Evolutionary conservation across 768 basidiomycete species (phyloP).

Genomic region (Lentinula edodes): DNA sequence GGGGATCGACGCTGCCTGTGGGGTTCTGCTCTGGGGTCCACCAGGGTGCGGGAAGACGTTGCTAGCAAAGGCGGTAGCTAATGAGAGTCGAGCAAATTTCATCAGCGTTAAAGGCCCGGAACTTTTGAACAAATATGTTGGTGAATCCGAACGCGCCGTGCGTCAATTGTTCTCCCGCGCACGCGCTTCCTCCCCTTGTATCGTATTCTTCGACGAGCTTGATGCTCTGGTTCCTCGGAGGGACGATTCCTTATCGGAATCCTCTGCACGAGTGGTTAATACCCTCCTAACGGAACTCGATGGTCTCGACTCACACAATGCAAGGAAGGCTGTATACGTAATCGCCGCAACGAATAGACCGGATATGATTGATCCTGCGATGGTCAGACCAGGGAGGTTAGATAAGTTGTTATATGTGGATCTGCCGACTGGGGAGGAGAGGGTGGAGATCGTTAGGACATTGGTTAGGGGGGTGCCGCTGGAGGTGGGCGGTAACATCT

Average conservation of each 20-base stretch:
- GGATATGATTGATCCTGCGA: conserved; percentile 96
- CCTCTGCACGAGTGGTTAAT: conserved; percentile 89
- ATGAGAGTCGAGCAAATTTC: conserved; percentile 92
- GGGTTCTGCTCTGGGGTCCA: conserved; percentile 97
- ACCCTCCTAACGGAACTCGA: conserved; percentile 93
- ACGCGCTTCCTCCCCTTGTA: conserved; percentile 88
- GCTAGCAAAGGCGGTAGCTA: conserved; percentile 97
- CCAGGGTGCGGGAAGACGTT: conserved; percentile 98
- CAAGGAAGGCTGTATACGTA: conserved; percentile 81
- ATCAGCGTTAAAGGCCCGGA: conserved; percentile 98
- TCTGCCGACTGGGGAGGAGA: conserved; percentile 66
- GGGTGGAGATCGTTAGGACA: conserved; percentile 80
- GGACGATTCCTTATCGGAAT: conserved; percentile 91
- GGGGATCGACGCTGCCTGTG: conserved; percentile 88
- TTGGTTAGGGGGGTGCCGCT: conserved; percentile 70
- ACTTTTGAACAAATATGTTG: conserved; percentile 97
- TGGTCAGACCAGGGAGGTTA: conserved; percentile 93
- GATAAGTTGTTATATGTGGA: conserved; percentile 95
- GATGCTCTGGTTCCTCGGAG: conserved; percentile 88
- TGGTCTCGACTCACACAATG: conserved; percentile 61
- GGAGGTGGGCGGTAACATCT: neutral
- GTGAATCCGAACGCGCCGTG: conserved; percentile 94
- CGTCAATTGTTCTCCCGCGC: conserved; percentile 93
- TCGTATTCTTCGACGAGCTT: conserved; percentile 94
- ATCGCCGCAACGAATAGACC: conserved; percentile 94